Base-by-base conservation (phyloP, 1,284 basidiomycete species). In the Agaricales sp. region DNA sequence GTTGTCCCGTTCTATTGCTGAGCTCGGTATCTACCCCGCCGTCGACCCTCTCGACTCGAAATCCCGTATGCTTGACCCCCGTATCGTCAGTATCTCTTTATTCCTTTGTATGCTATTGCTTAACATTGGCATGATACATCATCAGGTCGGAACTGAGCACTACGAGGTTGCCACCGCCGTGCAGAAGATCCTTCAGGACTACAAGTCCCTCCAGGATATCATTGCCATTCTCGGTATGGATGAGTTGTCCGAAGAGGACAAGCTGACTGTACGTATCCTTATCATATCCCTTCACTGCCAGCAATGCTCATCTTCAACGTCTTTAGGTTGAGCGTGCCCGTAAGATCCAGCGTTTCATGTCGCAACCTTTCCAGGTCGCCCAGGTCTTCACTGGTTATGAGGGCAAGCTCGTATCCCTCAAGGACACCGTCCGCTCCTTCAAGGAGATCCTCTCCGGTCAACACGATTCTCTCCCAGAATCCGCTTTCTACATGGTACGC, bases 341-440 rank as follows among this genome's bases (percentile, higher is more conserved):
- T 69, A 90, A 90, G 73, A 90, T 90, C 60, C 87, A 90, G 68
- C 87, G 88, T 80, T 96, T 96, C 89, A 96, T 97, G 94, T 96
- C 92, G 59, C 93, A 99, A 75, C 94, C 95, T 55, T 99, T 98
- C 90, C 88, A 92, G 65, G 95, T 99, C 69, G 95, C 95, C 52
- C 92, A 97, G 75, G 91, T 96, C 70, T 98, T 98, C 84, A 98
- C 95, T 65, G 95, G 95, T 80, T 93, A 92, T 65, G 92, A 96
- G 77, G 95, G 94, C 61, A 87, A 87, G 67, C 89, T 98, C 54
- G 94, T 98, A 45, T 74, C 92, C 18, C 74, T 96, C 56, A 94
- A 93, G 78, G 91, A 95, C 64, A 93, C 91, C 56, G 65, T 94
- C 63, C 84, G 84, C 58, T 94, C 92, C 45, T 96, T 95, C 82